Base-by-base conservation (phyloP, 495 filamentous ascomycete genomes). In the Aspergillus leporis region DNA sequence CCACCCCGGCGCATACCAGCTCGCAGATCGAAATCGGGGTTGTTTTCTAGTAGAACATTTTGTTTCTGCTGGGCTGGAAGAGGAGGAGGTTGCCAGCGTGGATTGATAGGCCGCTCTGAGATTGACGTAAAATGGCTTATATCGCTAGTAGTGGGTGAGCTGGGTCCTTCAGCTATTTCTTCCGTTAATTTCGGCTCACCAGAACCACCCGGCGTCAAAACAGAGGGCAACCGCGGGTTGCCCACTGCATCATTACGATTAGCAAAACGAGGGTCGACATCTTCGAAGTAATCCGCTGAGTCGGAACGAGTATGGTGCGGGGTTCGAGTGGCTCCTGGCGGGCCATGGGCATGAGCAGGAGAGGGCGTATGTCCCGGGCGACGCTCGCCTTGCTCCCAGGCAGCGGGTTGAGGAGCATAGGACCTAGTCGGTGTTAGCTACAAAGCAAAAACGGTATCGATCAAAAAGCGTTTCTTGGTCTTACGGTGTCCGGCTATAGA, bases 201-300 rank as follows among this genome's bases (percentile, higher is more conserved):
- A 66, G 64, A 64, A 61, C 58, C 53, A 46, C 75, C 75, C 32
- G 75, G 75, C 14, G 70, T 73, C 51, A 78, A 61, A 50, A 62
- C 64, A 40, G 73, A 59, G 13, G 75, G 75, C 32, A 76, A 23
- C 10, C 60, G 51, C 3, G 61, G 23, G 43, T 66, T 60, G 50
- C 59, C 56, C 38, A 49, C 65, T 38, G 61, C 65, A 5, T 71
- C 70, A 49, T 70, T 71, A 56, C 73, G 68, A 58, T 80, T 80
- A 48, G 77, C 89, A 70, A 97, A 98, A 41, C 87, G 88, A 22
- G 94, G 94, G 56, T 95, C 92, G 19, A 94, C 88, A 69, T 97
- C 94, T 81, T 98, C 94, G 68, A 93, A 96, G 73, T 97, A 97
- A 57, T 82, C 73, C 46, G 80, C 78, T 10, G 82, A 80, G 25